Evolutionary conservation across 495 filamentous ascomycete species (phyloP).

Genomic region (Pyrenula massariospora): DNA sequence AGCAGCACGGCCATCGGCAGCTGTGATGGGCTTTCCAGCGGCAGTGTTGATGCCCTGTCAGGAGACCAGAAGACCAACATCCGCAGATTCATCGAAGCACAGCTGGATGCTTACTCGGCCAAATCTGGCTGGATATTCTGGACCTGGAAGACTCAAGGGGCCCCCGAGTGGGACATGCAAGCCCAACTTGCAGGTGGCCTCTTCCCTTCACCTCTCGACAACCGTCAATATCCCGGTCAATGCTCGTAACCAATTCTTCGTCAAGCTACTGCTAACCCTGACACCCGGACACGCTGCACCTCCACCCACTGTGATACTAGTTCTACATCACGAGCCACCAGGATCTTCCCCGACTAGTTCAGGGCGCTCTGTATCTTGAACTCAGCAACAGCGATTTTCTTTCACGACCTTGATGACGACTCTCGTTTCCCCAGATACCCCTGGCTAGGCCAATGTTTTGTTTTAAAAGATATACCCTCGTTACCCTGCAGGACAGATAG

Average conservation of each 20-base stretch:
- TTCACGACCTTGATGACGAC: background rate
- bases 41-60: slow-evolving; percentile 39
- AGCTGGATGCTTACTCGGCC: slow-evolving; percentile 63
- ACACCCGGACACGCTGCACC: too few relatives aligned
- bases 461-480: background rate
- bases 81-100: slow-evolving; percentile 54
- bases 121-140: slow-evolving; percentile 68
- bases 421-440: background rate
- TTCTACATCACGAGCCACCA: too few relatives aligned
- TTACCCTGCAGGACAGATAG: background rate
- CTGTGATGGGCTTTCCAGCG: slow-evolving; percentile 46
- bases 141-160: slow-evolving; percentile 77
- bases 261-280: too few relatives aligned
- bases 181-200: slow-evolving; percentile 44
- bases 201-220: slow-evolving; percentile 49
- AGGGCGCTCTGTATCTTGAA: too few relatives aligned
- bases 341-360: too few relatives aligned
- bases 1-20: slow-evolving; percentile 36
- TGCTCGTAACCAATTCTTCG: slow-evolving; percentile 16
- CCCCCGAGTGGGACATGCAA: slow-evolving; percentile 82
- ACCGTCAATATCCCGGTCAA: slow-evolving; percentile 34
- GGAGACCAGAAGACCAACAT: slow-evolving; percentile 43
- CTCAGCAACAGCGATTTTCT: background rate
- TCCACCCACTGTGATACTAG: too few relatives aligned
- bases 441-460: background rate